These are phyloP conservation scores for Bryum argenteum DNA, from an alignment of 225 moss, liverwort and hornwort genomes.

Conservation along the genomic window DNA sequence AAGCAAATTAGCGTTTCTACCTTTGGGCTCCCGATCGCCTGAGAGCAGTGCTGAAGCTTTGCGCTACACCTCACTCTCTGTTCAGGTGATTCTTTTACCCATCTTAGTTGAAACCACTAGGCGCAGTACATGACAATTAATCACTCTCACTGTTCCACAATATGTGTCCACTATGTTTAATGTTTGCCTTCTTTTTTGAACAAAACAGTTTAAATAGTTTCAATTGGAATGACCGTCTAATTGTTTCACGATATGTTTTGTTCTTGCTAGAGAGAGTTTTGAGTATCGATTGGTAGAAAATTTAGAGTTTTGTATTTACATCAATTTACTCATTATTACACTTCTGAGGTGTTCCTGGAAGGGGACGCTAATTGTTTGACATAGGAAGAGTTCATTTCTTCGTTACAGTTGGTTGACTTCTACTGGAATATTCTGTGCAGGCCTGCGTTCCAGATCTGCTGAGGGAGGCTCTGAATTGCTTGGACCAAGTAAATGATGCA, in stretches of 20 bases:
- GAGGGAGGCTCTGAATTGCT: conserved; percentile 84
- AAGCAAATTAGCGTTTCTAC: conserved; percentile 82
- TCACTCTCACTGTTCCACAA: too few relatives aligned
- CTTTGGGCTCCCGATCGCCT: conserved; percentile 71
- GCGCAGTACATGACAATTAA: background rate
- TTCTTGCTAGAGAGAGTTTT: too few relatives aligned
- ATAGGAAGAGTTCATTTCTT: background rate
- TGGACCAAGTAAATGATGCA: conserved; percentile 87
- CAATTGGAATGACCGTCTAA: too few relatives aligned
- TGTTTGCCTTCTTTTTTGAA: too few relatives aligned
- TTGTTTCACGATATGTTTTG: too few relatives aligned
- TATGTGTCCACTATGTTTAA: too few relatives aligned
- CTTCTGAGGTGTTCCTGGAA: too few relatives aligned
- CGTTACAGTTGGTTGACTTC: background rate
- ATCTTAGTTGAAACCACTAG: background rate
- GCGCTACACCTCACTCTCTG: conserved; percentile 74
- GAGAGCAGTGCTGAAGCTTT: conserved; percentile 85
- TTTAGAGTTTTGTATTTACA: too few relatives aligned
- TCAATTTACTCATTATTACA: too few relatives aligned
- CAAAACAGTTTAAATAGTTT: too few relatives aligned
- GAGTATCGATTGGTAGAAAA: too few relatives aligned
- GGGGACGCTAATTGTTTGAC: too few relatives aligned
- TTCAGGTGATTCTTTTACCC: conserved; percentile 52
- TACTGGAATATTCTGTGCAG: conserved; percentile 42
- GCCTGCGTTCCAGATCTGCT: conserved; percentile 91